Evolutionary conservation across 2,329 filamentous ascomycete genomes (phyloP).

Genomic region (Rutstroemia sp.): DNA sequence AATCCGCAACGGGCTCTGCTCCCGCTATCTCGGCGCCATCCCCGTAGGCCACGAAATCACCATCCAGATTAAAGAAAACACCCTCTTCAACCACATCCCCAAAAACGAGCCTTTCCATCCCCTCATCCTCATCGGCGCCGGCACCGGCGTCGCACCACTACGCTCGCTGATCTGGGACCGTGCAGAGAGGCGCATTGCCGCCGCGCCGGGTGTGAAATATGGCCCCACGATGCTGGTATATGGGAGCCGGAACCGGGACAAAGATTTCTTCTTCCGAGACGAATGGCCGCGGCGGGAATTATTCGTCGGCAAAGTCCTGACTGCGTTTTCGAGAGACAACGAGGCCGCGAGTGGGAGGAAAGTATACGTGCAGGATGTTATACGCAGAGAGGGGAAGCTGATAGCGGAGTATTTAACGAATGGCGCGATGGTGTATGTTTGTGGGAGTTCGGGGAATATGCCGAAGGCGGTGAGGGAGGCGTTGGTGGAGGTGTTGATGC

Average conservation of each 20-base stretch:
- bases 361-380: slow-evolving; percentile 53
- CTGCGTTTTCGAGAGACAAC: slow-evolving; percentile 68
- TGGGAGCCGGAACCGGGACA: slow-evolving; percentile 65
- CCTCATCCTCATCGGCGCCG: slow-evolving; percentile 72
- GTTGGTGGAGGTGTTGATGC: slow-evolving; percentile 51
- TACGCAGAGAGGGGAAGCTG: slow-evolving; percentile 25
- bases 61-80: slow-evolving; percentile 39
- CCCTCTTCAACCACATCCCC: slow-evolving; percentile 39
- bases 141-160: slow-evolving; percentile 82
- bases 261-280: slow-evolving; percentile 74
- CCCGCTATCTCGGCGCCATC: slow-evolving; percentile 71
- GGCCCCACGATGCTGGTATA: slow-evolving; percentile 59
- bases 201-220: slow-evolving; percentile 19
- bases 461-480: slow-evolving; percentile 61
- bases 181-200: slow-evolving; percentile 12
- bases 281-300: slow-evolving; percentile 57
- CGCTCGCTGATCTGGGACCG: slow-evolving; percentile 75
- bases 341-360: slow-evolving; percentile 36
- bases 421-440: slow-evolving; percentile 48
- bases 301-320: slow-evolving; percentile 39
- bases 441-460: slow-evolving; percentile 59
- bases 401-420: slow-evolving; percentile 42
- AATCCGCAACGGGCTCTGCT: slow-evolving; percentile 81
- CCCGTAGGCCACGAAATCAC: slow-evolving; percentile 36
- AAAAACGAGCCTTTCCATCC: slow-evolving; percentile 37